phyloP scores from a whole-genome alignment of 192 early-diverging fungal species.

The Umbelopsis sp. region DNA sequence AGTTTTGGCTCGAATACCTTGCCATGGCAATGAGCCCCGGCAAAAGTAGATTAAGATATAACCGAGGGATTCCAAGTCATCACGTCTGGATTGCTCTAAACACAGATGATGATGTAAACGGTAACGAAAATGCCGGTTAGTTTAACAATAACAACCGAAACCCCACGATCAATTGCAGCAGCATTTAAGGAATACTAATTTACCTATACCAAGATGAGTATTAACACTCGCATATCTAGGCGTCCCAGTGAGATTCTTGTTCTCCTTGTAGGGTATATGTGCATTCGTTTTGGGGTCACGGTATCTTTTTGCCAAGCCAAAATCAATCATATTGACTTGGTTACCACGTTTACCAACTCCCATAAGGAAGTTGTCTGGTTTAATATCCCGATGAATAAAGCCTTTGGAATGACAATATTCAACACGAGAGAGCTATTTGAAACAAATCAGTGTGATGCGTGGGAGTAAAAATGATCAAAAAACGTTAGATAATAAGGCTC shows the following conservation, averaged over 20 bases:
- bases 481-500: too few relatives aligned
- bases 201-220: constrained; percentile 78
- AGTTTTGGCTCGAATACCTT: constrained; percentile 85
- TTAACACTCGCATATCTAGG: constrained; percentile 91
- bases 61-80: constrained; percentile 88
- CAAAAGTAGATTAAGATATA: constrained; percentile 94
- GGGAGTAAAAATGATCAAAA: neutral
- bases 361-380: constrained; percentile 93
- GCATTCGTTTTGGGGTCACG: constrained; percentile 80
- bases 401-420: constrained; percentile 79
- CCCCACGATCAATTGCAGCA: neutral
- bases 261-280: constrained; percentile 91
- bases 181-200: neutral
- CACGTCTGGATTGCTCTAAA: constrained; percentile 84
- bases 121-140: too few relatives aligned
- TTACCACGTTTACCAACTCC: constrained; percentile 82
- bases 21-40: constrained; percentile 88
- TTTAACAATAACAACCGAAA: constrained; percentile 1
- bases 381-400: constrained; percentile 90
- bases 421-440: constrained; percentile 57
- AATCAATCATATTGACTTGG: constrained; percentile 90
- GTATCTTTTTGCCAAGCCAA: constrained; percentile 88
- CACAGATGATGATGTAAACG: neutral
- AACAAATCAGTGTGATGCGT: neutral
- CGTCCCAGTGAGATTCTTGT: constrained; percentile 92